Percentiles rank a stretch among this genome's conserved stretches.
These are phyloP conservation scores for Mycena maculata DNA, from an alignment of 768 basidiomycete genomes.

Conservation along the genomic window DNA sequence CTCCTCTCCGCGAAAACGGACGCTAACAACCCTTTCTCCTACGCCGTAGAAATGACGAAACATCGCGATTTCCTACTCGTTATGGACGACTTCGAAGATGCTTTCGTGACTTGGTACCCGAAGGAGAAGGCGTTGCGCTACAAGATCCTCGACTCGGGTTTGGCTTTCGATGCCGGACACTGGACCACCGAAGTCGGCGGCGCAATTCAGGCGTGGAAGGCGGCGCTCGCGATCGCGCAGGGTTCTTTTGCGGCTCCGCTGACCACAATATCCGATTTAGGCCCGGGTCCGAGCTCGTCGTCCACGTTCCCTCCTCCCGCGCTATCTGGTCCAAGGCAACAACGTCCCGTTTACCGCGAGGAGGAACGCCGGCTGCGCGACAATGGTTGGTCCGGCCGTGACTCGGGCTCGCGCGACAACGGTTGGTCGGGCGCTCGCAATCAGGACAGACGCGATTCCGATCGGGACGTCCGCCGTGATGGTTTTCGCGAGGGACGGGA, in stretches of 20 bases:
- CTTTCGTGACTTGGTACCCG: constrained; percentile 1
- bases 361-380: no score
- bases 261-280: background rate
- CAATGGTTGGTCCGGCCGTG: no score
- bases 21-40: background rate
- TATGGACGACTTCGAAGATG: background rate
- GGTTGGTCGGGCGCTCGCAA: background rate
- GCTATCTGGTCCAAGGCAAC: no score
- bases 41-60: background rate
- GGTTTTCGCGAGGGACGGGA: no score
- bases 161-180: background rate
- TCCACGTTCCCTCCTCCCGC: background rate
- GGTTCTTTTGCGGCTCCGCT: background rate
- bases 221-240: background rate
- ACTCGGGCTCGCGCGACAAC: no score
- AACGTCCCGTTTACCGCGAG: no score
- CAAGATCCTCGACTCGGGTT: background rate
- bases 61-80: background rate
- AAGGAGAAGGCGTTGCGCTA: background rate
- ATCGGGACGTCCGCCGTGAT: background rate
- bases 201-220: background rate
- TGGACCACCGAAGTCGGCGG: background rate
- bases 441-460: background rate
- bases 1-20: background rate
- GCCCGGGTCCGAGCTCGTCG: no score